phyloP scores from a whole-genome alignment of 1,139 yeast genomes.

The Pneumocystis carinii region DNA sequence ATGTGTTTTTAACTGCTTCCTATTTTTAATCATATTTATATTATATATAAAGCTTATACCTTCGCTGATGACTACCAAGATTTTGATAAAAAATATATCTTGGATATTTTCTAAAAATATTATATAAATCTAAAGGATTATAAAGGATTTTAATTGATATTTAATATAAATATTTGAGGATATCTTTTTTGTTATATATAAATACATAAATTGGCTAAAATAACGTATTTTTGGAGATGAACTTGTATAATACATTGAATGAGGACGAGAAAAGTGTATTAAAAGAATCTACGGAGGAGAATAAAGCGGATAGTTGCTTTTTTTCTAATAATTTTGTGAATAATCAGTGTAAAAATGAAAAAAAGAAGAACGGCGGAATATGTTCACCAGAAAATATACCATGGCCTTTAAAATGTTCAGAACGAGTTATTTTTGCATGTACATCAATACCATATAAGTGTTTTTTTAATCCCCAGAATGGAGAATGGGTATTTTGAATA shows the following conservation, averaged over 20 bases:
- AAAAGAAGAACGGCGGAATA: not conserved
- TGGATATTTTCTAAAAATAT: no score
- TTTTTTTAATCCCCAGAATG: constrained; percentile 15
- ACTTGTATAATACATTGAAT: not conserved
- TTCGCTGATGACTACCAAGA: no score
- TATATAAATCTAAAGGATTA: no score
- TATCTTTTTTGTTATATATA: no score
- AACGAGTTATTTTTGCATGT: constrained; percentile 25
- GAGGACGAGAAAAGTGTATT: not conserved
- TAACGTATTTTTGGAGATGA: no score
- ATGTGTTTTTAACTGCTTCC: no score
- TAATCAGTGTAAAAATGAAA: not conserved
- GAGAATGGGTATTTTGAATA: not conserved
- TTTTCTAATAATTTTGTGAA: not conserved
- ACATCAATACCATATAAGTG: constrained; percentile 22
- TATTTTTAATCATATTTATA: no score
- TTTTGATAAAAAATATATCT: no score
- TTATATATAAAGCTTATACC: no score
- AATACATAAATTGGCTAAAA: no score
- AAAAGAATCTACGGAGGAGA: not conserved
- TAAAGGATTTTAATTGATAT: no score
- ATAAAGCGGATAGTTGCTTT: not conserved
- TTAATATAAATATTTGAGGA: no score
- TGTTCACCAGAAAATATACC: constrained; percentile 4
- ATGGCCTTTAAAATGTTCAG: constrained; percentile 10